Evolutionary conservation across 2,329 filamentous ascomycete genomes (phyloP).

Genomic region (Fusarium dlaminii): DNA sequence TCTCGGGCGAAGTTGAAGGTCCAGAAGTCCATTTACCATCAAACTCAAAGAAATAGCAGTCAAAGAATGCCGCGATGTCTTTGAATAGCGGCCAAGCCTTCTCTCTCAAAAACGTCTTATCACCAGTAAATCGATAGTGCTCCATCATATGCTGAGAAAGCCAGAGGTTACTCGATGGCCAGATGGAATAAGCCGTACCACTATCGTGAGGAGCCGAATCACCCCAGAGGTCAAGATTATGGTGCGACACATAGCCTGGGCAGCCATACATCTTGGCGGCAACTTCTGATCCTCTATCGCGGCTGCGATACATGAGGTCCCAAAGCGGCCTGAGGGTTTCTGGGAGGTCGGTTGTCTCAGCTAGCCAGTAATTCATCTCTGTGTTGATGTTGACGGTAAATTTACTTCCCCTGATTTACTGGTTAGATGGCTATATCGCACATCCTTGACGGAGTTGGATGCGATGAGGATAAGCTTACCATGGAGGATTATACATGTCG

Average conservation of each 20-base stretch:
- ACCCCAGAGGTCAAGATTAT: background rate
- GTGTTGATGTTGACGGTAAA: background rate
- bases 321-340: background rate
- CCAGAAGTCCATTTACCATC: background rate
- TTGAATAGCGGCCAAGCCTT: background rate
- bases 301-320: background rate
- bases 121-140: background rate
- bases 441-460: no score
- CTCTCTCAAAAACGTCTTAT: background rate
- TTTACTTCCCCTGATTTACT: background rate
- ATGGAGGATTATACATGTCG: background rate
- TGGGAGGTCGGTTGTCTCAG: background rate
- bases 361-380: background rate
- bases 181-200: background rate
- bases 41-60: background rate
- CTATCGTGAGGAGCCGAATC: background rate
- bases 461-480: background rate
- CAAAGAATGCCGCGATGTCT: background rate
- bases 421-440: background rate
- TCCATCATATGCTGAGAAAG: background rate
- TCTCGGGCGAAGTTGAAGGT: fast-evolving
- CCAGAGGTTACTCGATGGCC: background rate
- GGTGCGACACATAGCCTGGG: background rate
- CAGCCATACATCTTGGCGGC: background rate
- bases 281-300: background rate